A percentile compares a stretch with the other conserved stretches of the same genome.
These are phyloP conservation scores for Pythium graminicola DNA, from an alignment of 352 stramenopile species.

Conservation along the genomic window DNA sequence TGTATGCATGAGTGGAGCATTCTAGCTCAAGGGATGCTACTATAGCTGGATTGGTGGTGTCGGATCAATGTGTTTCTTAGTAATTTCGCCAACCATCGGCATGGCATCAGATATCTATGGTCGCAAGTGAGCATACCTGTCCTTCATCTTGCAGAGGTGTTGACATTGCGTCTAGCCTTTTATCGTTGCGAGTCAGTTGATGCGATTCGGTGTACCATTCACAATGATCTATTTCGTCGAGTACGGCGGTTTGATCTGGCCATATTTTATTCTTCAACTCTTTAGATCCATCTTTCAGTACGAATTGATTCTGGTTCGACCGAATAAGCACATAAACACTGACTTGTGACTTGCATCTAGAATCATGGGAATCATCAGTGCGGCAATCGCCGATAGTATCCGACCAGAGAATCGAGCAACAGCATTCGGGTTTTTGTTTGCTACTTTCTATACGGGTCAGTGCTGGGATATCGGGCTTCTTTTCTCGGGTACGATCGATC, in stretches of 20 bases:
- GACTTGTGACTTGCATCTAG: slow-evolving; percentile 16
- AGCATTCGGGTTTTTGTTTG: slow-evolving; percentile 58
- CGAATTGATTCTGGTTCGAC: background rate
- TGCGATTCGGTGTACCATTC: slow-evolving; percentile 53
- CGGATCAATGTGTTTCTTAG: slow-evolving; percentile 52
- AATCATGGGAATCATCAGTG: slow-evolving; percentile 48
- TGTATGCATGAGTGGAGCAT: background rate
- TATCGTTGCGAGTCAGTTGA: slow-evolving; percentile 55
- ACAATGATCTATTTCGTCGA: slow-evolving; percentile 68
- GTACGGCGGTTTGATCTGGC: slow-evolving; percentile 42
- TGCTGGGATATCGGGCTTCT: slow-evolving; percentile 46
- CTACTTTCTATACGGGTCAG: slow-evolving; percentile 48
- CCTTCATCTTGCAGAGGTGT: no score
- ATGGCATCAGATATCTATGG: slow-evolving; percentile 71
- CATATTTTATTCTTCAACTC: slow-evolving; percentile 59
- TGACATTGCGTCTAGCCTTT: slow-evolving; percentile 64
- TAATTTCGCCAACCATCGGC: slow-evolving; percentile 67
- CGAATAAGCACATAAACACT: background rate
- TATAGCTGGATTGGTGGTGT: slow-evolving; percentile 48
- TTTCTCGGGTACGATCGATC: slow-evolving; percentile 32
- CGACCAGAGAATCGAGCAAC: slow-evolving; percentile 44
- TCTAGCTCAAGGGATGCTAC: background rate
- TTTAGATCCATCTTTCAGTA: slow-evolving; percentile 56
- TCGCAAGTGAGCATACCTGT: slow-evolving; percentile 44
- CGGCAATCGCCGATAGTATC: slow-evolving; percentile 59